A percentile compares a stretch with the other conserved stretches of the same genome.
Evolutionary conservation across 2,329 filamentous ascomycete genomes (phyloP).

Genomic region (Fusarium cyanostomum): DNA sequence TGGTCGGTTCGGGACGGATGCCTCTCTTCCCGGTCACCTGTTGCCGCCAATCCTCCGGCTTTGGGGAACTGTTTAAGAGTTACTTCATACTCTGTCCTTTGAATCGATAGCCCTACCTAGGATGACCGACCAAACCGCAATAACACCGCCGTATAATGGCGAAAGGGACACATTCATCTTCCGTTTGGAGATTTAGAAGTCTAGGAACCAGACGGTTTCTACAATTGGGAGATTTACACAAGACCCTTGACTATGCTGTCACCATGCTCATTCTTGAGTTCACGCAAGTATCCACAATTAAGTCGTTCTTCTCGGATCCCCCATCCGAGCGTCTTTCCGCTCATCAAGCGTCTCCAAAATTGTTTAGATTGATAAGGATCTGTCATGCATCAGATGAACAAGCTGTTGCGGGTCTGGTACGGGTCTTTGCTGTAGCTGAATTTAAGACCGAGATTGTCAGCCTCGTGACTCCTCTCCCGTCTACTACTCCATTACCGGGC

Average conservation of each 20-base stretch:
- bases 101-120: too few species aligned
- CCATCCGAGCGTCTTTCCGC: constrained; percentile 18
- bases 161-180: too few species aligned
- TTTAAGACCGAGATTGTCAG: too few species aligned
- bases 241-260: not conserved
- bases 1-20: constrained; percentile 28
- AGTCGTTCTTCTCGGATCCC: not conserved
- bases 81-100: too few species aligned
- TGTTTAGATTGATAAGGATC: constrained; percentile 7
- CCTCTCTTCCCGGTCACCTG: constrained; percentile 21
- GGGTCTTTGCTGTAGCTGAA: not conserved
- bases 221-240: not conserved
- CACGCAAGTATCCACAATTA: not conserved
- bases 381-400: not conserved
- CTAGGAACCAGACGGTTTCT: not conserved
- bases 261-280: not conserved
- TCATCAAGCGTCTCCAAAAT: not conserved
- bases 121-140: too few species aligned
- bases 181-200: not conserved
- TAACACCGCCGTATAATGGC: too few species aligned
- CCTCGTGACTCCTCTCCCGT: too few species aligned
- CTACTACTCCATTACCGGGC: not conserved
- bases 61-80: constrained; percentile 7
- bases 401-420: not conserved
- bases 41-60: constrained; percentile 29